Evolutionary conservation across 2,329 filamentous ascomycete genomes (phyloP).

Genomic region (Calonectria ilicicola): DNA sequence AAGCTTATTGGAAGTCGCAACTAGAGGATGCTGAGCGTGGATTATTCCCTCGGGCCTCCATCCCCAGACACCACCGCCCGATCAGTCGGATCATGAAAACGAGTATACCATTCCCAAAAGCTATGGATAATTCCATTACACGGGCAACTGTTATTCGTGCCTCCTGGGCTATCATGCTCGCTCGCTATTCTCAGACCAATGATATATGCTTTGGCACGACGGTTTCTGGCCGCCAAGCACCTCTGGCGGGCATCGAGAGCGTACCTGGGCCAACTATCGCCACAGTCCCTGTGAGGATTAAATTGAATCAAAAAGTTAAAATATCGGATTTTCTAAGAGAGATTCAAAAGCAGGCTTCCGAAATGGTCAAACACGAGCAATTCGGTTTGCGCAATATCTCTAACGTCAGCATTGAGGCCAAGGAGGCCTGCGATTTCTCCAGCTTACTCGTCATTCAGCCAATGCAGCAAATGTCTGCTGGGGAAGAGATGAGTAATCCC

Average conservation of each 20-base stretch:
- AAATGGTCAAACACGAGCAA: conserved; percentile 8
- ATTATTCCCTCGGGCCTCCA: conserved; percentile 55
- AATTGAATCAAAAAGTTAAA: conserved; percentile 37
- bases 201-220: conserved; percentile 41
- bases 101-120: not conserved
- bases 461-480: not conserved
- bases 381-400: conserved; percentile 12
- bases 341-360: conserved; percentile 2
- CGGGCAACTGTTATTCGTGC: conserved; percentile 38
- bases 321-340: not conserved
- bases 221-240: conserved; percentile 39
- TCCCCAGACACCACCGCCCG: conserved; percentile 60
- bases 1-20: not conserved
- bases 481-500: not conserved
- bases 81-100: conserved; percentile 52
- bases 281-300: conserved; percentile 33
- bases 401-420: not conserved
- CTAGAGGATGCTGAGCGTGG: conserved; percentile 44
- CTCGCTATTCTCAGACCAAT: conserved; percentile 40
- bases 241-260: conserved; percentile 34
- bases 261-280: conserved; percentile 34
- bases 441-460: conserved; percentile 8
- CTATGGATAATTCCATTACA: not conserved
- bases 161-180: conserved; percentile 44
- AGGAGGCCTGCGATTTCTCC: conserved; percentile 7